These are phyloP conservation scores for Fennellomyces sp. DNA, from an alignment of 371 early-diverging fungal species.

Conservation along the genomic window DNA sequence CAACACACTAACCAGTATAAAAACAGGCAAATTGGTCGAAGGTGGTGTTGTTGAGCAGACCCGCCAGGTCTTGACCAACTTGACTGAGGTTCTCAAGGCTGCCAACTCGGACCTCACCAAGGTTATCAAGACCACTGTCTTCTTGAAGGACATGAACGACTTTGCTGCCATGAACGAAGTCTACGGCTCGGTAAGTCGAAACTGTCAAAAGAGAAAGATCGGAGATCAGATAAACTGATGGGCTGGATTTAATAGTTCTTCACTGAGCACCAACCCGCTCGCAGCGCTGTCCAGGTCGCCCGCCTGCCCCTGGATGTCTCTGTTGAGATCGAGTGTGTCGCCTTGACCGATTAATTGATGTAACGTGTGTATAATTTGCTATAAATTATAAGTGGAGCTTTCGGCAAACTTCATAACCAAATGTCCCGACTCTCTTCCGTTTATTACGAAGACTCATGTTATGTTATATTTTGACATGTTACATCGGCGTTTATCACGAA, in stretches of 20 bases:
- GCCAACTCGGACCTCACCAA: slow-evolving; percentile 74
- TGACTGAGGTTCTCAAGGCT: slow-evolving; percentile 76
- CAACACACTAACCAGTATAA: too few relatives aligned
- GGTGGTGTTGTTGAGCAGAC: slow-evolving; percentile 77
- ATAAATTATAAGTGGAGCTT: too few relatives aligned
- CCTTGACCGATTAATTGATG: slow-evolving; percentile 39
- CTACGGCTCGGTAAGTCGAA: slow-evolving; percentile 61
- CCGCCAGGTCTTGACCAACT: slow-evolving; percentile 76
- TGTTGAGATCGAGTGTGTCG: slow-evolving; percentile 93
- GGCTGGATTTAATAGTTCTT: slow-evolving; percentile 51
- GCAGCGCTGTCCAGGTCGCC: slow-evolving; percentile 90
- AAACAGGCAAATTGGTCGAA: slow-evolving; percentile 57
- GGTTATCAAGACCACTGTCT: slow-evolving; percentile 93
- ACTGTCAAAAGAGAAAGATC: not conserved
- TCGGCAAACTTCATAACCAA: not conserved
- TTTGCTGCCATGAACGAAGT: slow-evolving; percentile 86
- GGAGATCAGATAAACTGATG: not conserved
- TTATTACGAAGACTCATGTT: too few relatives aligned
- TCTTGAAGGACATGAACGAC: slow-evolving; percentile 88
- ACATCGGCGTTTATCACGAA: too few relatives aligned
- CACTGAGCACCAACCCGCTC: slow-evolving; percentile 75
- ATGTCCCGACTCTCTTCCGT: not conserved
- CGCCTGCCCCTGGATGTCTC: slow-evolving; percentile 85
- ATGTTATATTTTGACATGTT: too few relatives aligned
- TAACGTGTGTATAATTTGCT: too few relatives aligned